Evolutionary conservation across 179 eudicot genomes (phyloP).

Genomic region (Beta macrorhiza): DNA sequence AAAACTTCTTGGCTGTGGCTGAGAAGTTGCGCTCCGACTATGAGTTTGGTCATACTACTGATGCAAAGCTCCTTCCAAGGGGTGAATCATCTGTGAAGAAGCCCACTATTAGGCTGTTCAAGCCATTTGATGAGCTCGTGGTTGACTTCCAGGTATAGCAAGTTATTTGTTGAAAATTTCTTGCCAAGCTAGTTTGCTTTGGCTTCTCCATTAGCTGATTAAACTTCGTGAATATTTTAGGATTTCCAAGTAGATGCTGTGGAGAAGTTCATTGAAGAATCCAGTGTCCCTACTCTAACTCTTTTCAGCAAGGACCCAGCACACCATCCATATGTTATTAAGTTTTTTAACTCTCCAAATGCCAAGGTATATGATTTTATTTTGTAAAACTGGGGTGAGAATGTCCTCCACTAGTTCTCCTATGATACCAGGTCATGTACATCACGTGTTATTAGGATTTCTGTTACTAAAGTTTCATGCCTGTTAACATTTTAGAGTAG

Average conservation of each 20-base stretch:
- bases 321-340: slow-evolving; percentile 78
- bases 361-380: slow-evolving; percentile 51
- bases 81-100: slow-evolving; percentile 67
- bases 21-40: slow-evolving; percentile 83
- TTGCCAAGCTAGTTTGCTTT: neutral
- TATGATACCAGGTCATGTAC: neutral
- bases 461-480: neutral
- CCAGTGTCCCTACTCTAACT: slow-evolving; percentile 78
- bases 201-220: slow-evolving; percentile 3
- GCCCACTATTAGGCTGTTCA: slow-evolving; percentile 71
- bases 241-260: slow-evolving; percentile 67
- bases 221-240: slow-evolving; percentile 35
- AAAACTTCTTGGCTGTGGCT: slow-evolving; percentile 58
- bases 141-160: slow-evolving; percentile 65
- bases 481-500: neutral
- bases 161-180: neutral
- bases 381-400: neutral
- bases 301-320: slow-evolving; percentile 76
- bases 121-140: slow-evolving; percentile 93
- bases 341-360: slow-evolving; percentile 73
- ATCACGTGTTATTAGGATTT: neutral
- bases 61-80: slow-evolving; percentile 76
- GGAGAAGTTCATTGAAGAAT: slow-evolving; percentile 71
- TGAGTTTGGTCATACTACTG: slow-evolving; percentile 72
- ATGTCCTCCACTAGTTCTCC: neutral